Base-by-base conservation (phyloP, 306 rosid genomes). In the Cucumis melo region DNA sequence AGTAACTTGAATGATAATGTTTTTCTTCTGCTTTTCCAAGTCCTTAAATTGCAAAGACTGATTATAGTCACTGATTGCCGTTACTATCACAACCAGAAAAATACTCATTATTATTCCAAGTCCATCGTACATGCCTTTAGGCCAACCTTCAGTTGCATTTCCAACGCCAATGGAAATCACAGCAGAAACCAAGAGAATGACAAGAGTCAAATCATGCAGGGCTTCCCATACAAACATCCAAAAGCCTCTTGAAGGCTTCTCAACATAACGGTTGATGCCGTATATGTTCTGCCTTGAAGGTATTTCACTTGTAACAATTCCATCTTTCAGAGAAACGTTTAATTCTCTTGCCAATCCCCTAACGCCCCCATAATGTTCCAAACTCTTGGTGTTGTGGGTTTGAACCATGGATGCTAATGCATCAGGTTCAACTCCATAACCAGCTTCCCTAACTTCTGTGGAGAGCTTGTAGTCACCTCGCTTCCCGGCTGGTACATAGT, bases 141-240 rank as follows among this genome's bases (percentile, higher is more conserved):
- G 97, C 82, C 80, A 90, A 46, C 97, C 98, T 84, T 94, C 93
- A 0, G 97, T 88, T 19, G 92, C 80, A 75, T 89, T 84, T 78
- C 98, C 98, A 27, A 94, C 93, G 23, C 88, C 96, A 8, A 80
- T 81, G 14, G 98, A 90, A 56, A 88, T 41, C 6, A 75, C 82
- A 44, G 97, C 82, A 80, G 96, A 87, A 60, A 80, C 77, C 86
- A 91, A 83, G 41, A 94, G 97, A 84, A 91, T 87, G 10, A 77
- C 78, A 20, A 94, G 85, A 75, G 98, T 94, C 60, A 92, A 82
- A 81, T 94, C 98, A 34, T 90, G 96, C 83, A 90, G 62, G 77
- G 98, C 96, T 68, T 94, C 98, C 97, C 98, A 94, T 24, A 94
- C 88, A 23, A 83, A 94, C 96, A 85, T 81, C 94, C 92, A 87